phyloP scores from a whole-genome alignment of 2,329 filamentous ascomycete genomes.

The Plenodomus lindquistii region DNA sequence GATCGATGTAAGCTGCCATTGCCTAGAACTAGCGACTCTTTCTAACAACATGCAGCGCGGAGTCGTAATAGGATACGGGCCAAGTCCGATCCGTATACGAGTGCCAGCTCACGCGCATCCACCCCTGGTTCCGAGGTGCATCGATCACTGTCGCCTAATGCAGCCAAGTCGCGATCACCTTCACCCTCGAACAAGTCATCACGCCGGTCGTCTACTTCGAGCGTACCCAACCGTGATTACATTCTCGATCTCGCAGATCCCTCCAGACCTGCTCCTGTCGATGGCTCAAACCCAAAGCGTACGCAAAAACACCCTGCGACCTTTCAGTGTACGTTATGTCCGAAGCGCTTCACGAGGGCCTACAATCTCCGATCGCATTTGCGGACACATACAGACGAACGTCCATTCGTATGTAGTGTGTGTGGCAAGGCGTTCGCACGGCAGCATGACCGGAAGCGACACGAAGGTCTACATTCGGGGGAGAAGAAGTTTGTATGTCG shows the following conservation, averaged over 20 bases:
- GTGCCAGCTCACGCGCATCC: slow-evolving; percentile 50
- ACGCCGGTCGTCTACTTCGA: slow-evolving; percentile 56
- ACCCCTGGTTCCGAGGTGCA: slow-evolving; percentile 45
- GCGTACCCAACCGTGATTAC: slow-evolving; percentile 66
- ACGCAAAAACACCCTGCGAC: slow-evolving; percentile 97
- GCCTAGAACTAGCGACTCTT: neutral
- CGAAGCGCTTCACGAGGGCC: slow-evolving; percentile 92
- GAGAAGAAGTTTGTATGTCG: slow-evolving; percentile 99
- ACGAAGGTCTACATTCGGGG: slow-evolving; percentile 92
- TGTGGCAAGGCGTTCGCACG: slow-evolving; percentile 97
- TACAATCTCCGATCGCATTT: slow-evolving; percentile 96
- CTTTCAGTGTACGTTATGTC: slow-evolving; percentile 91
- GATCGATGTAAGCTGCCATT: slow-evolving; percentile 58
- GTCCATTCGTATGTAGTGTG: slow-evolving; percentile 95
- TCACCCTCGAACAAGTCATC: slow-evolving; percentile 54
- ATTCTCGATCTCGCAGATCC: slow-evolving; percentile 92
- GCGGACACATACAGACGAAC: slow-evolving; percentile 94
- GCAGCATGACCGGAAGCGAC: slow-evolving; percentile 95
- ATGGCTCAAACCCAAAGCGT: slow-evolving; percentile 65
- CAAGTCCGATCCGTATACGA: slow-evolving; percentile 64
- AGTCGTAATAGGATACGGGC: slow-evolving; percentile 60
- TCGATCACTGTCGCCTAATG: slow-evolving; percentile 49
- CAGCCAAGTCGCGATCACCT: slow-evolving; percentile 51
- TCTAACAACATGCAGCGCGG: slow-evolving; percentile 48
- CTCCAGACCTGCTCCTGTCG: slow-evolving; percentile 66